phyloP scores from a whole-genome alignment of 1,139 yeast genomes.

The Lodderomyces theae region DNA sequence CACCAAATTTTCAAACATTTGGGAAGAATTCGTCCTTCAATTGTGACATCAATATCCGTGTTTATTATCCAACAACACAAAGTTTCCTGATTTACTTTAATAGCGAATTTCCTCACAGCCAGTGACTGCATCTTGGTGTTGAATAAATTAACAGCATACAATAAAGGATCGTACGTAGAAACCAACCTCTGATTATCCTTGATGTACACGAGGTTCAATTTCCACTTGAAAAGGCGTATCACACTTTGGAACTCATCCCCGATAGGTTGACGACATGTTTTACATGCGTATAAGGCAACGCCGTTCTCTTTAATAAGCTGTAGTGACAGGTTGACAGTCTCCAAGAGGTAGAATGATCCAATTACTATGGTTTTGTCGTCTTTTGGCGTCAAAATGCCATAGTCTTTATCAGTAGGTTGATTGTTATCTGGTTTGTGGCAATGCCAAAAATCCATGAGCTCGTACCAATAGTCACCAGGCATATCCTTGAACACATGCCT shows the following conservation, averaged over 20 bases:
- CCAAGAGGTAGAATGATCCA: slow-evolving; percentile 57
- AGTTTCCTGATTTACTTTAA: slow-evolving; percentile 59
- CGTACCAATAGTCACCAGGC: slow-evolving; percentile 95
- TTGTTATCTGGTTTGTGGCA: slow-evolving; percentile 78
- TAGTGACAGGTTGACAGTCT: slow-evolving; percentile 26
- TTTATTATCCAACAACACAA: slow-evolving; percentile 63
- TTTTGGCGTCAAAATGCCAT: slow-evolving; percentile 46
- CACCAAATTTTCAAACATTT: slow-evolving; percentile 42
- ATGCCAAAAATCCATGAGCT: slow-evolving; percentile 97
- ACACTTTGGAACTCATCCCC: slow-evolving; percentile 30
- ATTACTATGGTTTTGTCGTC: slow-evolving; percentile 41
- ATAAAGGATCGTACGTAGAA: slow-evolving; percentile 27
- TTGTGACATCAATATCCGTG: slow-evolving; percentile 37
- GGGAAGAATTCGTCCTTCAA: slow-evolving; percentile 16
- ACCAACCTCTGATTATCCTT: background rate
- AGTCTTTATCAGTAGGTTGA: slow-evolving; percentile 20
- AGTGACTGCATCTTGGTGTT: slow-evolving; percentile 46
- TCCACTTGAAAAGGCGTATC: slow-evolving; percentile 61
- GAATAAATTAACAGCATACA: slow-evolving; percentile 38
- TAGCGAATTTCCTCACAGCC: slow-evolving; percentile 52
- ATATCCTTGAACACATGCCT: slow-evolving; percentile 49
- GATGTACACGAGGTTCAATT: slow-evolving; percentile 31
- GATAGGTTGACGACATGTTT: slow-evolving; percentile 25
- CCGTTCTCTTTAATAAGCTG: background rate
- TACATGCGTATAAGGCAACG: slow-evolving; percentile 22